Conservation (phyloP, 2,329 filamentous ascomycete genomes). For the Escovopsis sp. region DNA sequence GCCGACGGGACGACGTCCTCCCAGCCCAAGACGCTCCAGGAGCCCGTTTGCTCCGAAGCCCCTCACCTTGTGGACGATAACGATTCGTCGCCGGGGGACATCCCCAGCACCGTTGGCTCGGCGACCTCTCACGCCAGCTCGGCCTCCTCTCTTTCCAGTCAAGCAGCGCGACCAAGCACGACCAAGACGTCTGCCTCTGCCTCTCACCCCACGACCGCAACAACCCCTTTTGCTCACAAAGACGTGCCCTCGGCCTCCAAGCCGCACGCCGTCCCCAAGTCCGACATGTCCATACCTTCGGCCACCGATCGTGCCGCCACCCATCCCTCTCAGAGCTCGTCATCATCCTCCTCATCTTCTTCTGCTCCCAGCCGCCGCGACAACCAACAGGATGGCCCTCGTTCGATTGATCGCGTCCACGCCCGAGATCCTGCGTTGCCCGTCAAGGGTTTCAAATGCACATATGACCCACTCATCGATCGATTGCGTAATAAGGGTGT, state of each 20-base stretch:
- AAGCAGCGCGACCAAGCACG: slow-evolving; percentile 25
- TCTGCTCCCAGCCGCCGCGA: slow-evolving; percentile 16
- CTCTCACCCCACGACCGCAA: slow-evolving; percentile 23
- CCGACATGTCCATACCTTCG: slow-evolving; percentile 37
- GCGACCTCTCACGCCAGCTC: slow-evolving; percentile 57
- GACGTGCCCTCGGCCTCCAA: slow-evolving; percentile 36
- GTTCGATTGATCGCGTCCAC: slow-evolving; percentile 28
- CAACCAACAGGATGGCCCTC: slow-evolving; percentile 19
- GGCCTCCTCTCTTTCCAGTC: slow-evolving; percentile 56
- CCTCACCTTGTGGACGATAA: slow-evolving; percentile 31
- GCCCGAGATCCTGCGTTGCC: slow-evolving; percentile 40
- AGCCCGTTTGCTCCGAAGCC: slow-evolving; percentile 12
- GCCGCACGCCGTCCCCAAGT: slow-evolving; percentile 33
- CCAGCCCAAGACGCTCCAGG: slow-evolving; percentile 9
- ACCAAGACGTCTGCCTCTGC: slow-evolving; percentile 27
- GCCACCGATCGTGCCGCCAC: slow-evolving; percentile 24
- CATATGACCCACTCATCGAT: slow-evolving; percentile 44
- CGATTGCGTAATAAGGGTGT: slow-evolving; percentile 31
- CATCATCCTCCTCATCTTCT: too few species aligned
- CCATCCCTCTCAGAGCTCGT: slow-evolving; percentile 11
- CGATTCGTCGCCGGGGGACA: slow-evolving; percentile 47
- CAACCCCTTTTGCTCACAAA: slow-evolving; percentile 15
- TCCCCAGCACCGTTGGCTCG: slow-evolving; percentile 55
- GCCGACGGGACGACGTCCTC: slow-evolving; percentile 11
- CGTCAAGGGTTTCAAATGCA: slow-evolving; percentile 42